phyloP scores from a whole-genome alignment of 2,329 filamentous ascomycete species.

The Fusarium proliferatum region DNA sequence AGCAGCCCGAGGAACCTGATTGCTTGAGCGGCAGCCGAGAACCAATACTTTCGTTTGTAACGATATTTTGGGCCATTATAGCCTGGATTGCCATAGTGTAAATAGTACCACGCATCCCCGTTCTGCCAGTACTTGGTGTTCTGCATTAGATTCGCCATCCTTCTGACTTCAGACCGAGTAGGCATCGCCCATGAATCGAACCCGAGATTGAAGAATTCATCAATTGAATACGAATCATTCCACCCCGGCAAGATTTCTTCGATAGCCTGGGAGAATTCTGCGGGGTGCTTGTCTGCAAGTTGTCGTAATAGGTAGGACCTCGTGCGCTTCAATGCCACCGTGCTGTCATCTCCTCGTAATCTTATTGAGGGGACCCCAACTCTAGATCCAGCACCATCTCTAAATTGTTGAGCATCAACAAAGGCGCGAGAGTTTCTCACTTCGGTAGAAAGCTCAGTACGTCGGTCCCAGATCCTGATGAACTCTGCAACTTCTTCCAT shows the following conservation, averaged over 20 bases:
- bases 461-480: accelerated
- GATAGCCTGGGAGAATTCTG: accelerated
- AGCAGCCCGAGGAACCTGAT: accelerated
- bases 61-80: neutral
- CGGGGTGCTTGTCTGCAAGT: neutral
- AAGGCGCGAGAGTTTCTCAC: neutral
- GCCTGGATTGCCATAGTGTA: accelerated
- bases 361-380: neutral
- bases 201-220: accelerated
- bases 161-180: accelerated
- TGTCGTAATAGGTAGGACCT: accelerated
- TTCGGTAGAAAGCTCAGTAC: accelerated
- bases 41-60: accelerated
- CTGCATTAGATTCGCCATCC: neutral
- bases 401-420: neutral
- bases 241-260: accelerated
- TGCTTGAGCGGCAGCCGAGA: neutral
- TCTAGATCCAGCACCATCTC: neutral
- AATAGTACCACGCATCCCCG: accelerated
- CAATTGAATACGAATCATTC: neutral
- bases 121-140: accelerated
- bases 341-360: neutral
- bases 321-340: neutral
- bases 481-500: accelerated
- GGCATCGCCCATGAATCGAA: neutral